Evolutionary conservation across 441 rosid species (phyloP).

Genomic region (Arabidopsis hybrid): DNA sequence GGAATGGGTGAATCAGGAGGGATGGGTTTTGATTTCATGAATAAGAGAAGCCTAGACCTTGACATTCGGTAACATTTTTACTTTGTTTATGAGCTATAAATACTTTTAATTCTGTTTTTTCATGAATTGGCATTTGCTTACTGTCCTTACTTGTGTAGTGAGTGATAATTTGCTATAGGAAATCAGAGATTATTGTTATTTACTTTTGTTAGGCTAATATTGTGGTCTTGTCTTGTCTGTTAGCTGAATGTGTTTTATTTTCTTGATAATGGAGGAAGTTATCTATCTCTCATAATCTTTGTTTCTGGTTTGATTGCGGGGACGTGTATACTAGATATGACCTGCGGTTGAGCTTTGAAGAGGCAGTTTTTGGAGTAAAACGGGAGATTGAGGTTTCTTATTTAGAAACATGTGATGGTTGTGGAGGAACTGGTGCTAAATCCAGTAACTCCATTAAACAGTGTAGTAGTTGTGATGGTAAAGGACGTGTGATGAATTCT

Average conservation of each 20-base stretch:
- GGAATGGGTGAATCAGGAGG: slow-evolving; percentile 63
- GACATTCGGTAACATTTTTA: slow-evolving; percentile 61
- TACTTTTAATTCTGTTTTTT: neutral
- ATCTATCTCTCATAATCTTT: slow-evolving; percentile 18
- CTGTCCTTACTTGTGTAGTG: neutral
- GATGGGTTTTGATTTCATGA: slow-evolving; percentile 63
- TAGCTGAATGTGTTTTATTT: slow-evolving; percentile 16
- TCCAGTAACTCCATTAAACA: slow-evolving; percentile 60
- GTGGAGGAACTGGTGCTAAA: slow-evolving; percentile 92
- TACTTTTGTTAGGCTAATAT: neutral
- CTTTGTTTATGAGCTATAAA: neutral
- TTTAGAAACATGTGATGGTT: slow-evolving; percentile 73
- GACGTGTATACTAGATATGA: slow-evolving; percentile 58
- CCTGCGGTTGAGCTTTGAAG: slow-evolving; percentile 82
- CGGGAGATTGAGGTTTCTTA: slow-evolving; percentile 69
- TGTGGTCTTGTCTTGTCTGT: neutral
- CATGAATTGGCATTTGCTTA: neutral
- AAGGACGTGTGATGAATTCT: slow-evolving; percentile 74
- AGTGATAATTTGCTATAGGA: neutral
- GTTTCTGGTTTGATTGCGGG: neutral
- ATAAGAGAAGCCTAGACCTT: slow-evolving; percentile 62
- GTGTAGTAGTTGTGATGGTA: slow-evolving; percentile 80
- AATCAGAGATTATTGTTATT: neutral
- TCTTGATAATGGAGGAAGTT: slow-evolving; percentile 9
- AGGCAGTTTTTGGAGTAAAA: slow-evolving; percentile 83